Base-by-base conservation (phyloP, 805 yeast genomes). In the Grigorovia jiainica region DNA sequence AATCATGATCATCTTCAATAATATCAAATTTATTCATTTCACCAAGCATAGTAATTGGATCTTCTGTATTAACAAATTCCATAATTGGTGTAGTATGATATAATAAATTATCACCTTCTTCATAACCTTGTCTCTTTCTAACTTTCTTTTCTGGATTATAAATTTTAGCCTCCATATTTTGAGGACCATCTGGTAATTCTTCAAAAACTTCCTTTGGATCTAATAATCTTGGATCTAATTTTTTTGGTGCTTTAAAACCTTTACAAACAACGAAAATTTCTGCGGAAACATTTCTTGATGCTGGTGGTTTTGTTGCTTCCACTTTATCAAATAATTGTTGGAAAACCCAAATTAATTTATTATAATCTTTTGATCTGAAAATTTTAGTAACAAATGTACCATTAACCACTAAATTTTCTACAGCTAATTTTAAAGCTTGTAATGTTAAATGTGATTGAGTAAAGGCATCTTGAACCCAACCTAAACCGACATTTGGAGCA, bases 391-490 rank as follows among this genome's bases (percentile, higher is more conserved):
- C 90, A 62, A 92, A 92, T 25, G 92, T 86, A 52, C 99, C 99
- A 40, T 95, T 95, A 10, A 84, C 83, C 24, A 75, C 71, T 56
- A 92, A 71, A 64, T 92, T 87, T 65, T 92, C 99, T 11, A 82
- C 95, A 1, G 98, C 99, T 46, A 92, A 71, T 61, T 82, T 87
- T 56, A 92, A 71, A 25, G 97, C 95, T 68, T 89, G 95, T 51
- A 92, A 70, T 24, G 95, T 94, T 53, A 92, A 77, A 59, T 90
- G 97, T 21, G 96, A 87, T 68, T 92, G 99, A 1, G 97, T 87
- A 67, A 86, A 92, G 1, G 99, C 98, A 77, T 92, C 99, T 65
- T 92, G 99, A 17, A 85, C 92, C 99, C 99, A 92, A n/a, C 95
- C 95, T 58, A 92, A 73, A 81, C 99, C 99, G 54, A 92, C 97